Percentiles rank a stretch among this genome's conserved stretches.
These are phyloP conservation scores for Apiospora hydei DNA, from an alignment of 2,329 filamentous ascomycete species.

Conservation along the genomic window DNA sequence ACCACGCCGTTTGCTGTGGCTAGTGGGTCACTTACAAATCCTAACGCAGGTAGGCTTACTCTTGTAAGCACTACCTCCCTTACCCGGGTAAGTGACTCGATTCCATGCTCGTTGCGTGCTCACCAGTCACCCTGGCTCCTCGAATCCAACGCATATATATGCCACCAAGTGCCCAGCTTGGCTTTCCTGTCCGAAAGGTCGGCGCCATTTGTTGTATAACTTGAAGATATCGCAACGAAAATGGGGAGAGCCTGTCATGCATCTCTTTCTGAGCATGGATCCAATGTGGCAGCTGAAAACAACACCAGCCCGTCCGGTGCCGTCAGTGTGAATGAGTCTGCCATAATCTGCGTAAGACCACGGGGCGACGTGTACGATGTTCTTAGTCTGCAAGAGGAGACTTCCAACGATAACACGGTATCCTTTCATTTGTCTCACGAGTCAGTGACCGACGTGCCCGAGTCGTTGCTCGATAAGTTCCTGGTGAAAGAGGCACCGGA, in stretches of 20 bases:
- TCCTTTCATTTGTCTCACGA: conserved; percentile 41
- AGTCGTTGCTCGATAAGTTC: conserved; percentile 46
- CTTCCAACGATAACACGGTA: conserved; percentile 34
- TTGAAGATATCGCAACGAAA: not conserved
- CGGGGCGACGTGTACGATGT: conserved; percentile 40
- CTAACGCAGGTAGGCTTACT: not conserved
- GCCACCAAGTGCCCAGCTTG: not conserved
- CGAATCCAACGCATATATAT: not conserved
- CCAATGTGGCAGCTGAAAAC: not conserved
- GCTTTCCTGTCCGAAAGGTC: not conserved
- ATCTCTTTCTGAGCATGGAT: not conserved
- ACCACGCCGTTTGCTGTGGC: not conserved
- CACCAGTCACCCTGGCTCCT: not conserved
- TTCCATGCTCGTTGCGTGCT: not conserved
- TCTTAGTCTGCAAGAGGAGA: conserved; percentile 47
- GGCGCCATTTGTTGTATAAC: not conserved
- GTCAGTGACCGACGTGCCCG: conserved; percentile 44
- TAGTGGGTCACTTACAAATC: not conserved
- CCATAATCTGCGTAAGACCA: not conserved
- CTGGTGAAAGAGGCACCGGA: conserved; percentile 48
- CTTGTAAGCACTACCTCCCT: not conserved
- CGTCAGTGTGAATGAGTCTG: not conserved
- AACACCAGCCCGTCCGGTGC: not conserved
- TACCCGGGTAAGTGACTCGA: not conserved
- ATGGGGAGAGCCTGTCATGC: not conserved